Evolutionary conservation across 306 rosid genomes (phyloP), one percentile per base, ranked within the genome.

Genomic region (Gastrolobium bilobum): DNA sequence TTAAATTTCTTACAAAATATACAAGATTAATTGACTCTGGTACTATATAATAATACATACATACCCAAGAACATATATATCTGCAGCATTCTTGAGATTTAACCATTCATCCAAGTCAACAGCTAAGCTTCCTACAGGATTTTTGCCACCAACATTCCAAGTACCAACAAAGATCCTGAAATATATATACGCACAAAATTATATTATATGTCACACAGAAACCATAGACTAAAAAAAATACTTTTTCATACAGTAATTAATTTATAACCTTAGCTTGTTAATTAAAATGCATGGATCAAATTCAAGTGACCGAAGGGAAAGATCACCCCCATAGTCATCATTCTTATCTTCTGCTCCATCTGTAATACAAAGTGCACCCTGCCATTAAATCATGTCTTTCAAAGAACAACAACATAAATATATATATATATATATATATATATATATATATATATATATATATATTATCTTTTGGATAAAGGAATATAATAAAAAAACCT

Each of bases 111-210:
- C 97, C 86, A 92, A 89, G 83, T 95, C 99, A 67, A 88, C 94
- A 15, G 88, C 92, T 70, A 92, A 86, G 86, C 97, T 95, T 75
- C 94, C 97, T 7, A 79, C 56, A 4, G 99, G 99, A 13, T 90
- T 90, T 73, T 87, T 91, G 7, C 97, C 99, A 11, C 89, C 98
- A 38, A 95, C 98, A 87, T 95, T 95, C 99, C 98, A 95, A 64
- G 96, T 90, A 26, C 99, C 98, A 77, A 92, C 92, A 68, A 95
- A 95, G 50, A 95, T 86, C 85, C 99, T 93, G 85, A 79, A 83
- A 65, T n/a, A 39, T 46, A 14, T 6, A 15, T 6, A 51, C 1
- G 20, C 47, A 67, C 30, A 40, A 5, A 34, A 20, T 50, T 5
- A 30, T 20, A 15, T 30, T 30, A 29, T 7, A 50, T 76, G 56